Evolutionary conservation across 306 rosid genomes (phyloP), one percentile per base, ranked within the genome.

Genomic region (Ormosia emarginata): DNA sequence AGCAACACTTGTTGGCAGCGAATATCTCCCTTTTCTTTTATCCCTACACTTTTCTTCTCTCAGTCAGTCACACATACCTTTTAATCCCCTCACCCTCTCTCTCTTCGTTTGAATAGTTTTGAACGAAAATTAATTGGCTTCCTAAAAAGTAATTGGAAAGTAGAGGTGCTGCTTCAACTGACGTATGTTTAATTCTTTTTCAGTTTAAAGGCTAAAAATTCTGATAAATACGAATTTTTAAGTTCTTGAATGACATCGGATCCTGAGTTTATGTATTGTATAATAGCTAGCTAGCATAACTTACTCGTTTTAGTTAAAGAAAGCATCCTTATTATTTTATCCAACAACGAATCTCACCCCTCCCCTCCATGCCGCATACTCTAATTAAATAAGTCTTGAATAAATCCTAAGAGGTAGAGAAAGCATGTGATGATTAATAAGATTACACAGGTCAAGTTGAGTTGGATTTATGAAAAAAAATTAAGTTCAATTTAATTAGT

Each of bases 1-100:
- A 83, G 90, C 78, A 74, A 79, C 83, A 57, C 76, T 71, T 87
- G 88, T 86, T 89, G 87, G 43, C 70, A 37, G 36, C 81, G 97
- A 92, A 90, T 90, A 86, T 89, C 86, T 83, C 43, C 82, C 85
- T 73, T 82, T 83, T 71, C 56, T 76, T 62, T 79, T 57, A 49
- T 66, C 50, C 71, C 75, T 39, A 18, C 74, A 29, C 74, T 82
- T 83, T 29, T 74, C 66, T 47, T 61, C 71, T 13, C 74, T 43
- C 24, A 46, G 49, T 77, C 68, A 64, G 9, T 71, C 87, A 72
- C 41, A 43, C 64, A 24, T 3, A 10, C 84, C 74, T 79, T 84
- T 84, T 71, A 17, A 65, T 37, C 53, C 65, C 67, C 17, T 13
- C 17, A 8, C 2, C 55, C 39, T 17, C 6, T 39, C 14, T 18